Conservation (phyloP, 2,329 filamentous ascomycete species). For the Fusarium papillatum region DNA sequence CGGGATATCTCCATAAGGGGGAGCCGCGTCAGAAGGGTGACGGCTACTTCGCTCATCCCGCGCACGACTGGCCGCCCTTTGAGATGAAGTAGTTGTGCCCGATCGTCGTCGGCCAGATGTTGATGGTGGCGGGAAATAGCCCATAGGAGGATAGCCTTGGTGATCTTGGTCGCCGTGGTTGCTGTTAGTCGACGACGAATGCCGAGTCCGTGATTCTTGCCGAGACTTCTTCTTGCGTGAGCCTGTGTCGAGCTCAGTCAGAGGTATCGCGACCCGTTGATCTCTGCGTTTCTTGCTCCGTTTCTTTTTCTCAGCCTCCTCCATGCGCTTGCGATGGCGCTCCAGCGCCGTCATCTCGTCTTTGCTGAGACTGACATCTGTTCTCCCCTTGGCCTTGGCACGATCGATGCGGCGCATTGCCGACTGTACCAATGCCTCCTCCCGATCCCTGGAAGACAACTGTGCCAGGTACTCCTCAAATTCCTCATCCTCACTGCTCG, state of each 20-base stretch:
- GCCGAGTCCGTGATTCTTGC: constrained; percentile 54
- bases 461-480: constrained; percentile 67
- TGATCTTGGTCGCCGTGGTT: constrained; percentile 52
- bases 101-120: constrained; percentile 57
- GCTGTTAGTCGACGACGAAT: constrained; percentile 51
- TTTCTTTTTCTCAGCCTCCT: constrained; percentile 53
- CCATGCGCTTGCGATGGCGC: constrained; percentile 72
- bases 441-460: constrained; percentile 72
- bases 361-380: constrained; percentile 83
- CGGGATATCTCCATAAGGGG: constrained; percentile 50
- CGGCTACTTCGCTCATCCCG: constrained; percentile 54
- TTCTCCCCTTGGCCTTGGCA: constrained; percentile 81
- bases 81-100: constrained; percentile 57
- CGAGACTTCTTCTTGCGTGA: constrained; percentile 53
- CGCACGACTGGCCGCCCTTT: constrained; percentile 50
- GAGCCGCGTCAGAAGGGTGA: constrained; percentile 59
- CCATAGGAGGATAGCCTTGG: constrained; percentile 60
- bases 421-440: constrained; percentile 82
- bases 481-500: constrained; percentile 49
- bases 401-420: constrained; percentile 85
- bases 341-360: constrained; percentile 87
- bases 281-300: constrained; percentile 57
- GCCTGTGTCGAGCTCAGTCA: constrained; percentile 63
- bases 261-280: constrained; percentile 65
- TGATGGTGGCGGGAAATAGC: constrained; percentile 64